Evolutionary conservation across 306 rosid species (phyloP), one percentile per base, ranked within the genome.

Genomic region (Dryas octopetala): DNA sequence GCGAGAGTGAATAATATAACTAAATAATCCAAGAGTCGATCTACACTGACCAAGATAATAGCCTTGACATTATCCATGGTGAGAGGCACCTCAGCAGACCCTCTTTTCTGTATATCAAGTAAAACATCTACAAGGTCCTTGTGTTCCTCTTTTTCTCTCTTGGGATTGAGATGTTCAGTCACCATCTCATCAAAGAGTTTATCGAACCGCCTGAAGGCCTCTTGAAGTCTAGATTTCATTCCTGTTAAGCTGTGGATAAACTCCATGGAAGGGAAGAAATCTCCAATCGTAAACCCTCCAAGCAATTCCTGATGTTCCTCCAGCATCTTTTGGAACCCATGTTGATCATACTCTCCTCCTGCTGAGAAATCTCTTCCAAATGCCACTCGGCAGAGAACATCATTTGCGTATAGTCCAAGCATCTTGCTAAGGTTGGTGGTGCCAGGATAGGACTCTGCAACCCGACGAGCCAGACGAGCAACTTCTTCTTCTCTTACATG

Each of bases 181-280:
- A 92, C 48, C 54, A 88, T 68, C 83, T 84, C 88, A 45, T 92
- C 88, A 44, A 89, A 66, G n/a, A 89, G 78, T 59, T 70, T 64
- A 74, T 89, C 90, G 23, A 92, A 85, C 6, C 83, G 69, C 45
- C 77, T 16, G 44, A 71, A 86, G 26, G 87, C 84, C 1, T 73
- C 55, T 28, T 70, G 26, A 1, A 89, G 90, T 80, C 93, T 86
- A 32, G 91, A 72, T 68, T 88, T 90, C 86, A 81, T 77, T 26
- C 91, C 90, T 4, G 89, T 89, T 62, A 91, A 75, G 48, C 74
- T 85, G 66, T 85, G 85, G 6, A 89, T 32, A 14, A 88, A 89
- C 73, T 85, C 89, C 83, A 88, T 43, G 8, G 96, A 83, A 73
- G 97, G 96, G 74, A 89, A 92, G 80, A 91, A 89, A 63, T 91